A percentile compares a stretch with the other conserved stretches of the same genome.
These are phyloP conservation scores for Gossypium davidsonii DNA, from an alignment of 441 rosid species.

Conservation along the genomic window DNA sequence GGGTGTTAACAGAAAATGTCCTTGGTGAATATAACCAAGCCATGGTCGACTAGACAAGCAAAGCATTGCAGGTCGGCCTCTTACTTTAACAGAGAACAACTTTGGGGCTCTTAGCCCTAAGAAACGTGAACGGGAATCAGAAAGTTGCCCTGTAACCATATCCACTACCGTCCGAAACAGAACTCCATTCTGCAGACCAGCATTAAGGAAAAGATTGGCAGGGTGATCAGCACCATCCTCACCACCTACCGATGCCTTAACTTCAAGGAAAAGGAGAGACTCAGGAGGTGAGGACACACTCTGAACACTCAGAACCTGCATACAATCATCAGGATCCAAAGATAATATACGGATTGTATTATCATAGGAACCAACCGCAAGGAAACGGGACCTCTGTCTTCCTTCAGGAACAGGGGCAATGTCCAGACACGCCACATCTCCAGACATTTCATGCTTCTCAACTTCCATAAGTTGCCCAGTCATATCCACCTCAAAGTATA, in stretches of 20 bases:
- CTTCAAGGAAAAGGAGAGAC: conserved; percentile 94
- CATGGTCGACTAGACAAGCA: conserved; percentile 96
- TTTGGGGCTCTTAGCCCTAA: conserved; percentile 87
- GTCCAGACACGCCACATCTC: conserved; percentile 94
- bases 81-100: conserved; percentile 68
- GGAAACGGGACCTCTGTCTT: conserved; percentile 92
- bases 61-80: conserved; percentile 87
- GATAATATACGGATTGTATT: conserved; percentile 84
- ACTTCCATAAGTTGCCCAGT: conserved; percentile 96
- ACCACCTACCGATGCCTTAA: conserved; percentile 88
- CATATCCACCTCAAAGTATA: conserved; percentile 92
- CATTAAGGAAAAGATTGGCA: conserved; percentile 88
- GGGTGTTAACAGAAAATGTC: conserved; percentile 87
- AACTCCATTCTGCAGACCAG: conserved; percentile 91
- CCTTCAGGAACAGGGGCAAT: conserved; percentile 99
- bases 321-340: conserved; percentile 94
- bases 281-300: conserved; percentile 96
- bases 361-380: conserved; percentile 95
- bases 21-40: conserved; percentile 97
- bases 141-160: conserved; percentile 95
- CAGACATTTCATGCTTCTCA: conserved; percentile 94
- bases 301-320: conserved; percentile 90
- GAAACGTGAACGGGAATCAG: conserved; percentile 92
- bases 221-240: conserved; percentile 99
- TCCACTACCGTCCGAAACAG: conserved; percentile 88